Evolutionary conservation across 1,284 basidiomycete species (phyloP), one percentile per base, ranked within the genome.

Genomic region (Heliocybe sulcata): DNA sequence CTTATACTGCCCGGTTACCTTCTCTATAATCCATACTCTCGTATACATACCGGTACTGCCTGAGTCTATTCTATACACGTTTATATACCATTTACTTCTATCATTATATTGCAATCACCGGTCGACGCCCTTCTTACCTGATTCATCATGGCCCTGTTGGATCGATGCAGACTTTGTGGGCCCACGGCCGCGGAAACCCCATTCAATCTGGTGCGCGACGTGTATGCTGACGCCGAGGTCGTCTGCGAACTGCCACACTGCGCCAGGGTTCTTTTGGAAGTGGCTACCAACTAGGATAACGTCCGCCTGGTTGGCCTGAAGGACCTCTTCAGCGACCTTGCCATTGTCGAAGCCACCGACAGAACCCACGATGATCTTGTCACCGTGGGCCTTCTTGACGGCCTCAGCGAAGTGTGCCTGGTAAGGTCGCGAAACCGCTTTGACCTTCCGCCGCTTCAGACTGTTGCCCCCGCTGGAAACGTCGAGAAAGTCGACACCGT

Each of bases 301-400:
- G 57, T 79, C 76, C 2, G 72, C 72, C 51, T 70, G 64, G 14
- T 65, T 69, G 27, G 61, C 61, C 59, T 85, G 76, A 16, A 91
- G 67, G 31, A 86, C 74, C n/a, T 74, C 71, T 63, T 89, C 79
- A 1, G 86, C 83, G 35, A 82, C 72, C n/a, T 72, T 63, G 1
- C 82, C 80, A 35, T 72, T 71, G 0, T 76, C 77, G 63, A 90
- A 85, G 35, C 76, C 67, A 2, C 87, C 87, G n/a, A 90, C 85
- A 3, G 81, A 67, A 14, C 77, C 76, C 52, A 83, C 73, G 10
- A 77, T 65, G 56, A 83, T 63, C 55, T 72, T 68, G 59, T 66
- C 64, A 29, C 70, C 71, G 51, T 65, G 57, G 0, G 70, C 67
- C 57, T 75, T 68, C 70, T 79, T 81, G 63, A 84, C 71, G 26